phyloP scores from a whole-genome alignment of 257 asterid species.

The Salvia miltiorrhiza region DNA sequence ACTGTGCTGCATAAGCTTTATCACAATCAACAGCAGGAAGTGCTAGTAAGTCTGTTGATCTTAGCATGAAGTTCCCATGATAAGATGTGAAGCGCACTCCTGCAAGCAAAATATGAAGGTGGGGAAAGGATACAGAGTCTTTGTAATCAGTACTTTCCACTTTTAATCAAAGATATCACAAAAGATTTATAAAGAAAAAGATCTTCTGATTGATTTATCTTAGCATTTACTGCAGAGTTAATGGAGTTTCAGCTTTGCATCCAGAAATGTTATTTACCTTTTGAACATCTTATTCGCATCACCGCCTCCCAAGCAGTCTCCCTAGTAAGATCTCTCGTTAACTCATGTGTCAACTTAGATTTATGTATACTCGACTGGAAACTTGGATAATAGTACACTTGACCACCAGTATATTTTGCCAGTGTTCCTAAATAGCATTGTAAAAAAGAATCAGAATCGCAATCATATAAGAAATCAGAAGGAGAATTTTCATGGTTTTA shows the following conservation, averaged over 20 bases:
- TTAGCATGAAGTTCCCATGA: conserved; percentile 93
- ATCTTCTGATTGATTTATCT: not conserved
- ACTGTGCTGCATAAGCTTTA: conserved; percentile 87
- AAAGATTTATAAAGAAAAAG: not conserved
- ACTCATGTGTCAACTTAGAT: conserved; percentile 71
- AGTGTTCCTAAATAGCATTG: conserved; percentile 56
- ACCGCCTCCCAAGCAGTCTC: conserved; percentile 97
- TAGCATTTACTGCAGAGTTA: not conserved
- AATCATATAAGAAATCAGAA: not conserved
- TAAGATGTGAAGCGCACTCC: conserved; percentile 88
- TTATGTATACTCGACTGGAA: conserved; percentile 59
- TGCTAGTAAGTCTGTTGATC: conserved; percentile 86
- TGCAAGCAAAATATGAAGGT: conserved; percentile 22
- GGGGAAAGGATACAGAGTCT: not conserved
- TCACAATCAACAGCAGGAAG: conserved; percentile 93
- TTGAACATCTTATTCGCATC: conserved; percentile 92
- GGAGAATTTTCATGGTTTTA: not conserved
- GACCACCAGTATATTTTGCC: conserved; percentile 95
- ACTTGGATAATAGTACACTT: conserved; percentile 76
- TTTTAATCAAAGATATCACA: not conserved
- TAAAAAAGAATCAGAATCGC: conserved; percentile 15
- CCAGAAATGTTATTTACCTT: conserved; percentile 42
- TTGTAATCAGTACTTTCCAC: conserved; percentile 16
- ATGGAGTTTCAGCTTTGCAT: conserved; percentile 7
- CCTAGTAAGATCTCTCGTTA: conserved; percentile 82